Evolutionary conservation across 441 rosid species (phyloP).

Genomic region (Flueggea neowawraea): DNA sequence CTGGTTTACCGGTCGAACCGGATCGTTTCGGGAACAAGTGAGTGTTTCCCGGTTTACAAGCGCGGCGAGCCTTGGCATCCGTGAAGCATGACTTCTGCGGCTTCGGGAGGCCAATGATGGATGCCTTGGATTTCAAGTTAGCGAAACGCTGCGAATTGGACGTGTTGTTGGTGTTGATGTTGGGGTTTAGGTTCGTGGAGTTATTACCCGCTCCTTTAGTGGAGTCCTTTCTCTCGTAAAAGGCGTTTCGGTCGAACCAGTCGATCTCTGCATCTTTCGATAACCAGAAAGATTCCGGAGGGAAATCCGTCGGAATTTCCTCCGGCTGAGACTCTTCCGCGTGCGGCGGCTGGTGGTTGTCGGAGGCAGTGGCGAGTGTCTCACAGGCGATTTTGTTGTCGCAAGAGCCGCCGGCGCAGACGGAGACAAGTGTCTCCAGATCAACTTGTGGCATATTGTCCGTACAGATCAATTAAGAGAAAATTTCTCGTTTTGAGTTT

Average conservation of each 20-base stretch:
- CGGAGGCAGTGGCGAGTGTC: slow-evolving; percentile 32
- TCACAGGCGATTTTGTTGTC: slow-evolving; percentile 72
- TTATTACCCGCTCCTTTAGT: slow-evolving; percentile 47
- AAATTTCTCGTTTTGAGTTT: too few relatives aligned
- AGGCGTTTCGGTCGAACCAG: slow-evolving; percentile 84
- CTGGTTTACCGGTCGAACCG: slow-evolving; percentile 49
- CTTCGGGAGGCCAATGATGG: slow-evolving; percentile 73
- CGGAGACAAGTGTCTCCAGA: slow-evolving; percentile 75
- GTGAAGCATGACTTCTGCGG: slow-evolving; percentile 55
- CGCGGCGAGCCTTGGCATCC: slow-evolving; percentile 52
- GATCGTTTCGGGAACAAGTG: slow-evolving; percentile 57
- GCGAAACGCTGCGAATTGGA: slow-evolving; percentile 68
- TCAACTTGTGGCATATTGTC: slow-evolving; percentile 68
- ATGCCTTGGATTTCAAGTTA: slow-evolving; percentile 48
- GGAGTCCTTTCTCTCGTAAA: slow-evolving; percentile 73
- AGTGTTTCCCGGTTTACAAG: slow-evolving; percentile 42
- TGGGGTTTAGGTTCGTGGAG: slow-evolving; percentile 23
- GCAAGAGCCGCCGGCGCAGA: slow-evolving; percentile 61
- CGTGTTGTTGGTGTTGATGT: slow-evolving; percentile 22
- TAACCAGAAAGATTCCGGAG: slow-evolving; percentile 81
- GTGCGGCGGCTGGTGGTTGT: background rate
- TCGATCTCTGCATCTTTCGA: slow-evolving; percentile 78
- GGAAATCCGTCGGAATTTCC: slow-evolving; percentile 44
- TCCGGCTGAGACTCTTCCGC: too few relatives aligned
- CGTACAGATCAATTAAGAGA: background rate